Evolutionary conservation across 1,139 yeast species (phyloP), one percentile per base, ranked within the genome.

Genomic region (Blastobotrys buckinghamii): DNA sequence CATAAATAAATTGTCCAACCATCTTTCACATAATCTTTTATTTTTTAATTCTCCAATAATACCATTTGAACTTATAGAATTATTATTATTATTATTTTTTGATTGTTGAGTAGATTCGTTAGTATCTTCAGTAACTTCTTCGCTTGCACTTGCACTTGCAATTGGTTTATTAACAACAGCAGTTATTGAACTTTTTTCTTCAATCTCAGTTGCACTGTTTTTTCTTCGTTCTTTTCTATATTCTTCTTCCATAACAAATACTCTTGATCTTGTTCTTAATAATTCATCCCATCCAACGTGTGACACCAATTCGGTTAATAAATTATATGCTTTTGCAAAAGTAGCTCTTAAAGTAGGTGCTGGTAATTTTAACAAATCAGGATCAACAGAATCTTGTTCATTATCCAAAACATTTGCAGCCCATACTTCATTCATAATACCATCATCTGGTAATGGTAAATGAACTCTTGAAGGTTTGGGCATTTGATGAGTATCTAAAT

Each of bases 231-330:
- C 66, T 42, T 59, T 69, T 36, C 66, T 59, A 53, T 86, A 87
- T 62, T 92, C 98, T 53, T 85, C 92, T 65, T 90, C 97, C 98
- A 92, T 92, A 30, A 92, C 92, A 66, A 92, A 92, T 1, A 88
- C 89, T 50, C 81, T 78, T 2, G 96, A 86, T 58, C 98, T 78
- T 50, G 82, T 73, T 59, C 79, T 78, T 62, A 92, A 73, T 49
- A 92, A 72, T n/a, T 81, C 78, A 59, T 88, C 92, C 98, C 98
- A 92, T 3, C 97, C 97, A 22, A 86, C 75, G 48, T 77, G 75
- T 49, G 75, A 70, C 32, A 81, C 84, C 52, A 90, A 79, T 20
- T 72, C 69, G 0, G 97, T 87, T 52, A 92, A 73, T 54, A 89
- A 71, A 48, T 84, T 85, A 65, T 89, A 92, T 0, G 94, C 92